Conservation (phyloP, 352 stramenopile genomes). For the Phytophthora foliorum region DNA sequence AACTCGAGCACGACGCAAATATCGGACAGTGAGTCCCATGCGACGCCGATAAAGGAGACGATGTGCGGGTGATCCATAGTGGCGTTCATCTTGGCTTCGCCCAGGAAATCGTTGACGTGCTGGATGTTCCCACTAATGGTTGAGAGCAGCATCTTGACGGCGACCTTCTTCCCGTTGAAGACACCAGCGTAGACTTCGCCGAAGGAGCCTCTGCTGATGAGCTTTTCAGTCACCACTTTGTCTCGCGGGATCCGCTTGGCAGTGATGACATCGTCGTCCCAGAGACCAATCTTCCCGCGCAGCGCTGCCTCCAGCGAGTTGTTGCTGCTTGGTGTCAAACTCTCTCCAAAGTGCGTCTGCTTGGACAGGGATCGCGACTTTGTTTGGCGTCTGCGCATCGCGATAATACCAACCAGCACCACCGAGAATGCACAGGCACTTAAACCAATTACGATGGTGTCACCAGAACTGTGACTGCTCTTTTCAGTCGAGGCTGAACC, state of each 20-base stretch:
- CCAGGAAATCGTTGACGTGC: slow-evolving; percentile 49
- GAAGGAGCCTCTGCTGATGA: slow-evolving; percentile 44
- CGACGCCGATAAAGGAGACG: slow-evolving; percentile 50
- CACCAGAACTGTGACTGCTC: slow-evolving; percentile 12
- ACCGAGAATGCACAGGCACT: slow-evolving; percentile 20
- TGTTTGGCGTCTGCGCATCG: slow-evolving; percentile 18
- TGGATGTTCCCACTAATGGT: slow-evolving; percentile 35
- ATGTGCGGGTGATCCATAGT: slow-evolving; percentile 48
- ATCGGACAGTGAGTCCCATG: slow-evolving; percentile 53
- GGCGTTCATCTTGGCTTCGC: slow-evolving; percentile 48
- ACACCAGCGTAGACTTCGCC: slow-evolving; percentile 47
- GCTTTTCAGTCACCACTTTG: slow-evolving; percentile 34
- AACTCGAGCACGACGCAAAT: slow-evolving; percentile 58
- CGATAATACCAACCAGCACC: slow-evolving; percentile 11
- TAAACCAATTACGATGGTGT: slow-evolving; percentile 28
- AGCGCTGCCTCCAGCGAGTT: slow-evolving; percentile 32
- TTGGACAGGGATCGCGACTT: slow-evolving; percentile 17
- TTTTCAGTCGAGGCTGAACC: neutral
- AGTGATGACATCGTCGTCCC: slow-evolving; percentile 52
- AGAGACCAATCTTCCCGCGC: slow-evolving; percentile 34
- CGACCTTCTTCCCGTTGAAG: slow-evolving; percentile 44
- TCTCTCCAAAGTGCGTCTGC: slow-evolving; percentile 21
- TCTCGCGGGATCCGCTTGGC: slow-evolving; percentile 50
- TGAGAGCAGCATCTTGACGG: slow-evolving; percentile 49
- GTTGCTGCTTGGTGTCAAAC: slow-evolving; percentile 18